These are phyloP conservation scores for Phanerochaete carnosa DNA, from an alignment of 768 basidiomycete species.

Conservation along the genomic window DNA sequence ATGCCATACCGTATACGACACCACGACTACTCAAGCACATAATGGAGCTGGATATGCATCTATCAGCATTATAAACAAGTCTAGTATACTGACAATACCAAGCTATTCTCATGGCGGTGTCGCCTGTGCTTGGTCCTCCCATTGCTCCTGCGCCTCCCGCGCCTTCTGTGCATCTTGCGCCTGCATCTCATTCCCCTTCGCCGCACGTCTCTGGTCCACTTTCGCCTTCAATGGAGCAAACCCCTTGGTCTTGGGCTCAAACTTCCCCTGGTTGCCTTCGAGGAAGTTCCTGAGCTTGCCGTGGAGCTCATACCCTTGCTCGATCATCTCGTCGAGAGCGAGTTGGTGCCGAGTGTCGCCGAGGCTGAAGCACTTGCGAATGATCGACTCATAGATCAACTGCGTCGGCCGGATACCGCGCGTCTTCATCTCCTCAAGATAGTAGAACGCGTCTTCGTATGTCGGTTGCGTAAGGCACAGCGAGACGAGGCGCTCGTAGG, in stretches of 20 bases:
- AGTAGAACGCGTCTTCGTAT: conserved; percentile 88
- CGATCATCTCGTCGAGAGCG: conserved; percentile 69
- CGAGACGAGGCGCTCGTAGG: conserved; percentile 64
- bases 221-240: background rate
- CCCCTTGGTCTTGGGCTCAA: background rate
- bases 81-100: background rate
- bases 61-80: background rate
- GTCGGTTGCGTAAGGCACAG: conserved; percentile 67
- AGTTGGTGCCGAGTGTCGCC: conserved; percentile 62
- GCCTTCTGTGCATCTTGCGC: background rate
- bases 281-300: conserved; percentile 30
- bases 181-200: background rate
- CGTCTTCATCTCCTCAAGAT: conserved; percentile 85
- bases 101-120: background rate
- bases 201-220: background rate
- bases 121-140: background rate
- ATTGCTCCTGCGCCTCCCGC: background rate
- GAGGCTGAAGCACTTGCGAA: conserved; percentile 50
- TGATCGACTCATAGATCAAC: conserved; percentile 55
- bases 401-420: conserved; percentile 50
- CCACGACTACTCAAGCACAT: background rate
- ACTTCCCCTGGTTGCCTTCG: conserved; percentile 10
- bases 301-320: conserved; percentile 48
- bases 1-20: no score
- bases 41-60: background rate